These are phyloP conservation scores for Penicillium verrucosum DNA, from an alignment of 2,329 filamentous ascomycete genomes.

Conservation along the genomic window DNA sequence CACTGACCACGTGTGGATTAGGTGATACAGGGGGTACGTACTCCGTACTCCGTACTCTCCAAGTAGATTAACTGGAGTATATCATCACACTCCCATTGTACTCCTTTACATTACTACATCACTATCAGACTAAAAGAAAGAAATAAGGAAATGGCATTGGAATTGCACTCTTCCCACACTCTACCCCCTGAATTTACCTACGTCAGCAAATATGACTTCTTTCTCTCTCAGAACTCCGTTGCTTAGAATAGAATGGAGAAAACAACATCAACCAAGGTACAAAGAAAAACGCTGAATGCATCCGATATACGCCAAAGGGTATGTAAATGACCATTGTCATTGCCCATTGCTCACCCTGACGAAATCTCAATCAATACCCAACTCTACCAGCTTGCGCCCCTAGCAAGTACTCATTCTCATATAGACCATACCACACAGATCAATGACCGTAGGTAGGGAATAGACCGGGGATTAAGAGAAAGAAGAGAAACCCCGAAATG, in stretches of 20 bases:
- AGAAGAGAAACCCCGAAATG: neutral
- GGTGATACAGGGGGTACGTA: neutral
- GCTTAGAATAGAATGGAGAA: neutral
- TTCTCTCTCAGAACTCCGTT: neutral
- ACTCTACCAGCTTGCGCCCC: constrained; percentile 2
- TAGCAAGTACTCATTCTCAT: constrained; percentile 2
- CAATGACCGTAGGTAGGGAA: neutral
- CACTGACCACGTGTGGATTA: constrained; percentile 10
- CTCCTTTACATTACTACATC: no score
- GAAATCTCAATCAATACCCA: neutral
- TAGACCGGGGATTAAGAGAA: neutral
- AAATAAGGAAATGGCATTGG: no score
- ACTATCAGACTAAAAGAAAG: no score
- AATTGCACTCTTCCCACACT: no score
- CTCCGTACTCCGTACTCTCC: no score
- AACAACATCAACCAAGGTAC: constrained; percentile 2
- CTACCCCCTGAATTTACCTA: neutral
- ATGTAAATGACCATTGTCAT: constrained; percentile 1
- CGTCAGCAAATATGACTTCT: neutral
- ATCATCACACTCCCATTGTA: neutral
- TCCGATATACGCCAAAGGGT: constrained; percentile 3
- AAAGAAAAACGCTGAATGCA: neutral
- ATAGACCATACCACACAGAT: neutral
- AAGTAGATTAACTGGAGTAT: no score
- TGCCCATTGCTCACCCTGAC: neutral